Evolutionary conservation across 2,329 filamentous ascomycete genomes (phyloP).

Genomic region (Alternaria sp.): DNA sequence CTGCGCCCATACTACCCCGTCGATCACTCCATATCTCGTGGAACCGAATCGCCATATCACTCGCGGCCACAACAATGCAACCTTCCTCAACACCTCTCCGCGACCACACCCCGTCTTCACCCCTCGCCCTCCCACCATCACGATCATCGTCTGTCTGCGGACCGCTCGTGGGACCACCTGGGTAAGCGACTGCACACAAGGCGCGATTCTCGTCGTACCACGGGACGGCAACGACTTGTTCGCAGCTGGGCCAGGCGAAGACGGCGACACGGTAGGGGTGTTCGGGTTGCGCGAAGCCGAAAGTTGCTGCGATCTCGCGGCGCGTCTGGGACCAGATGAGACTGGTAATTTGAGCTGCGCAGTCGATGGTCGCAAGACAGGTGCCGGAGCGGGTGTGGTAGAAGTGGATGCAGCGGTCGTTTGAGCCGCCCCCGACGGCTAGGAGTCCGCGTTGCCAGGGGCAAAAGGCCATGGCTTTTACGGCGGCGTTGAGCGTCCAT

Average conservation of each 20-base stretch:
- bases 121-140: slow-evolving; percentile 39
- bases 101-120: slow-evolving; percentile 62
- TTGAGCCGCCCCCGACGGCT: slow-evolving; percentile 90
- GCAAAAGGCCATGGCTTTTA: slow-evolving; percentile 97
- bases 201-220: slow-evolving; percentile 82
- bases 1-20: slow-evolving; percentile 51
- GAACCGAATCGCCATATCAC: slow-evolving; percentile 91
- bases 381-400: slow-evolving; percentile 86
- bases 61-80: slow-evolving; percentile 89
- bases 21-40: slow-evolving; percentile 89
- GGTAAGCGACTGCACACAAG: slow-evolving; percentile 86
- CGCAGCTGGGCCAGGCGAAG: slow-evolving; percentile 92
- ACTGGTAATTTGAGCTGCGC: slow-evolving; percentile 90
- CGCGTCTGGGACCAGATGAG: slow-evolving; percentile 87
- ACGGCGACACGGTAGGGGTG: slow-evolving; percentile 89
- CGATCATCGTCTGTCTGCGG: slow-evolving; percentile 4
- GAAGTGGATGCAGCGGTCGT: slow-evolving; percentile 95
- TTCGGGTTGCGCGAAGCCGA: slow-evolving; percentile 90
- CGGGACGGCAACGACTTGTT: slow-evolving; percentile 81
- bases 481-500: slow-evolving; percentile 82
- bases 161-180: slow-evolving; percentile 62
- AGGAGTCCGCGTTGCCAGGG: slow-evolving; percentile 89
- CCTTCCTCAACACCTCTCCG: slow-evolving; percentile 70
- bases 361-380: slow-evolving; percentile 86
- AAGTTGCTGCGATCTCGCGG: slow-evolving; percentile 89